Base-by-base conservation (phyloP, 2,329 filamentous ascomycete genomes). In the Boeremia lycopersici region DNA sequence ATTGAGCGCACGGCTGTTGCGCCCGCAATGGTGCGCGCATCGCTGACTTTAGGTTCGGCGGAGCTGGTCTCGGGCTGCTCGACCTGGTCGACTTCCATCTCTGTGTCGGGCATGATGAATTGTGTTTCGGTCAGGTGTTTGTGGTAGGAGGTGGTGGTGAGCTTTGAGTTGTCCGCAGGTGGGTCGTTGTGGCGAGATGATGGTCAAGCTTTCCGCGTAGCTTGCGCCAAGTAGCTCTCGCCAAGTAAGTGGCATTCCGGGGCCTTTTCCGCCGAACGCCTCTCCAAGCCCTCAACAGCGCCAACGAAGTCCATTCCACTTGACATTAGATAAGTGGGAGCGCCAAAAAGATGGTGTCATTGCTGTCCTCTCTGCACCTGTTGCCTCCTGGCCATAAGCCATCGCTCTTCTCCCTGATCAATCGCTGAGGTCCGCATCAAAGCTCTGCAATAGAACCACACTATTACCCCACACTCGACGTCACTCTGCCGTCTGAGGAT, bases 1-100 rank as follows among this genome's bases (percentile, higher is more conserved):
- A 95, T 93, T 50, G 89, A 92, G 67, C 90, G 89, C 56, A 95
- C 90, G 23, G 90, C 90, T 1, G 87, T 91, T 50, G 90, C 90
- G 72, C 89, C 88, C 33, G 83, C 81, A 67, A 85, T 84, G 6
- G 90, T 93, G 68, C 86, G 86, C 82, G 91, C 89, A 69, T 89
- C 86, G 66, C 80, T 78, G 60, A 84, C 79, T 67, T 84, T 83
- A 65, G 77, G 73, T 56, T 80, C 77, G 49, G 76, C 68, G 49
- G 73, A 65, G 42, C 72, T 52, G 64, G 41, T 39, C 62, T 78
- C 77, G 15, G 57, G 62, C 38, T 63, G 69, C 62, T 55, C 53
- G 43, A 76, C 69, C 52, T 67, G 71, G 57, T 75, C 72, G 36
- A 80, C 65, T 12, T 80, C 78, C 78, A 80, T 80, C 66, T 78